Conservation (phyloP, 257 asterid species). For the Eustoma russellianum region DNA sequence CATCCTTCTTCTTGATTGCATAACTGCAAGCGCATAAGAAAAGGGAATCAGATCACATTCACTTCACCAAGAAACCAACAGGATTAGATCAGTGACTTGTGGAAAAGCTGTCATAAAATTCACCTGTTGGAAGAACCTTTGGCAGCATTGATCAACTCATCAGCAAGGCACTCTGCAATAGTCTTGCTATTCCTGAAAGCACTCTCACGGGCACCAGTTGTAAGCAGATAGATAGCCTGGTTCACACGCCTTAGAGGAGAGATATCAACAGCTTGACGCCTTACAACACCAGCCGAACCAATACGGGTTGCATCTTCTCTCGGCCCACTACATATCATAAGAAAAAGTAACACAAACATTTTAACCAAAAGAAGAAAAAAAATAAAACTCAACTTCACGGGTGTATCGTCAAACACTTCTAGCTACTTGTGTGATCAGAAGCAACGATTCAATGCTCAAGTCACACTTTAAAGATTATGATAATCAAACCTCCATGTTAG, state of each 20-base stretch:
- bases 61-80: background rate
- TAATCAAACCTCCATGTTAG: no score
- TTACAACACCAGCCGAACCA: slow-evolving; percentile 86
- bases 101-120: no score
- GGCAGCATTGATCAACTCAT: slow-evolving; percentile 80
- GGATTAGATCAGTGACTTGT: no score
- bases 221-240: slow-evolving; percentile 64
- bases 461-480: no score
- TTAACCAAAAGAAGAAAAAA: no score
- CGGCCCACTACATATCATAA: slow-evolving; percentile 44
- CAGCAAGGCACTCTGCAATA: slow-evolving; percentile 77
- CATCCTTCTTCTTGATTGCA: slow-evolving; percentile 72
- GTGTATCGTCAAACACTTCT: no score
- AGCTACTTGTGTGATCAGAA: no score
- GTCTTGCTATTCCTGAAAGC: slow-evolving; percentile 69
- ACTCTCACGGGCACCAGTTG: slow-evolving; percentile 79
- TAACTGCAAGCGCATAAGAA: slow-evolving; percentile 28
- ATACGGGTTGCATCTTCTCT: slow-evolving; percentile 82
- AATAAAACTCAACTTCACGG: no score
- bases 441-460: no score
- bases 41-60: background rate
- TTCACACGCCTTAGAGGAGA: slow-evolving; percentile 79
- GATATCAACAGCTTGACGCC: slow-evolving; percentile 82
- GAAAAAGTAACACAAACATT: background rate
- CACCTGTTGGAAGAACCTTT: slow-evolving; percentile 80